These are phyloP conservation scores for Trichoderma sp. DNA, from an alignment of 2,329 filamentous ascomycete genomes.

Conservation along the genomic window DNA sequence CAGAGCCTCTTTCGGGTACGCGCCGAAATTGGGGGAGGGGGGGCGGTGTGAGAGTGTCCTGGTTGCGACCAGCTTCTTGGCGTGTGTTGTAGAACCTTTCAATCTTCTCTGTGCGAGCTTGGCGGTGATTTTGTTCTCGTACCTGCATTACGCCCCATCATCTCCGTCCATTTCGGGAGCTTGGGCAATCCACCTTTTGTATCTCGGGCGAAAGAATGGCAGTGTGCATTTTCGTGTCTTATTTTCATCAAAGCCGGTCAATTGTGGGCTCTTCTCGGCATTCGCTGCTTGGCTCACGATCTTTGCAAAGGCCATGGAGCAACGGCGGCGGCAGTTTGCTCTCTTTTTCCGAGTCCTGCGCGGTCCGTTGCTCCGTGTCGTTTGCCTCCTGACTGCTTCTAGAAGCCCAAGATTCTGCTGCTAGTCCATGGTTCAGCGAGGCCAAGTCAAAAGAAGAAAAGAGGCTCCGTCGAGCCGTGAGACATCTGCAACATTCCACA, in stretches of 20 bases:
- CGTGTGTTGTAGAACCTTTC: too few species aligned
- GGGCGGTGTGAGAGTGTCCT: neutral
- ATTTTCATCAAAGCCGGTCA: neutral
- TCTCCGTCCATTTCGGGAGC: neutral
- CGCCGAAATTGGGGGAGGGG: conserved; percentile 18
- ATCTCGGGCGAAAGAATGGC: neutral
- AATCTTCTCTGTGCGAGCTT: too few species aligned
- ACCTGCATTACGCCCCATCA: neutral
- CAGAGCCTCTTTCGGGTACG: conserved; percentile 9
- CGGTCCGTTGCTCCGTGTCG: neutral
- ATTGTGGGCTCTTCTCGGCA: conserved; percentile 7
- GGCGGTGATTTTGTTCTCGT: neutral
- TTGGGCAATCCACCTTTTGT: neutral
- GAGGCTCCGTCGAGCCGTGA: neutral
- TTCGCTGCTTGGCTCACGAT: neutral
- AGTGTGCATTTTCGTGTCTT: neutral
- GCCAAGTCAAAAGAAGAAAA: neutral
- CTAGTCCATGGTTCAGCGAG: neutral
- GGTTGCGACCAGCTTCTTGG: neutral
- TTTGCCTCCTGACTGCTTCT: conserved; percentile 9
- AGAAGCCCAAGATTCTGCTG: neutral
- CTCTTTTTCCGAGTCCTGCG: neutral
- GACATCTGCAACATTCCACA: neutral
- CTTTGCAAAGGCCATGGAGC: conserved; percentile 8
- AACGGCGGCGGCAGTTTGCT: conserved; percentile 8